phyloP scores from a whole-genome alignment of 2,329 filamentous ascomycete genomes.

The Delphinella strobiligena region DNA sequence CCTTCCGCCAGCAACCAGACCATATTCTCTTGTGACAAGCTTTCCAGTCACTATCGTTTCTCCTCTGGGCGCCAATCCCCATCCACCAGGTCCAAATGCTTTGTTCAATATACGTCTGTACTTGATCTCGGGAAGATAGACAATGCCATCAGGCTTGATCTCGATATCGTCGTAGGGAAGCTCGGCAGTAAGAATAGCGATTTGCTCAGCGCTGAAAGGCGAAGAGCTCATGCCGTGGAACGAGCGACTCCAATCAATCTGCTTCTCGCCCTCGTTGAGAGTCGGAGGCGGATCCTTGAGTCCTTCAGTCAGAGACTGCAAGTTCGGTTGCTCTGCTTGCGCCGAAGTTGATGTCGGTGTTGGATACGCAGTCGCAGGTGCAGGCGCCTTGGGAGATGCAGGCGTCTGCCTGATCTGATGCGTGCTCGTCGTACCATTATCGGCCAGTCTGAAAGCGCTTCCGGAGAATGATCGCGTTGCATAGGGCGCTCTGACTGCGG shows the following conservation, averaged over 20 bases:
- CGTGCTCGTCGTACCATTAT: not conserved
- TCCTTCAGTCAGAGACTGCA: conserved; percentile 35
- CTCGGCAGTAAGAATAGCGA: conserved; percentile 54
- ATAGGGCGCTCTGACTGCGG: not conserved
- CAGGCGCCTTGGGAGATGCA: conserved; percentile 6
- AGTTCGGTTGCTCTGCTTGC: conserved; percentile 10
- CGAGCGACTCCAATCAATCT: conserved; percentile 71
- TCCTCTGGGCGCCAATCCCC: conserved; percentile 82
- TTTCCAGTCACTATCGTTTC: conserved; percentile 76
- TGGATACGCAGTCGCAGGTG: conserved; percentile 10
- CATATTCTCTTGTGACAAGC: conserved; percentile 80
- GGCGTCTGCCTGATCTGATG: not conserved
- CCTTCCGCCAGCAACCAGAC: conserved; percentile 77
- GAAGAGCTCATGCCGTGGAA: conserved; percentile 65
- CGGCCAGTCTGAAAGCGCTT: not conserved
- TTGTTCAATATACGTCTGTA: conserved; percentile 82
- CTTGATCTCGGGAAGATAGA: conserved; percentile 97
- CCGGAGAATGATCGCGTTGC: not conserved
- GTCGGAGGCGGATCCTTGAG: conserved; percentile 39
- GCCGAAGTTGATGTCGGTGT: conserved; percentile 12
- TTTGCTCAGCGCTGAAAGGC: conserved; percentile 60
- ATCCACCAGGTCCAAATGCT: conserved; percentile 89
- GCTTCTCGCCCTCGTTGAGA: conserved; percentile 35
- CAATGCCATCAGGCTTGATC: conserved; percentile 92
- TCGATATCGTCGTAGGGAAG: conserved; percentile 69